Percentiles rank a stretch among this genome's conserved stretches.
These are phyloP conservation scores for Soucietia sequanensis DNA, from an alignment of 805 yeast genomes.

Conservation along the genomic window DNA sequence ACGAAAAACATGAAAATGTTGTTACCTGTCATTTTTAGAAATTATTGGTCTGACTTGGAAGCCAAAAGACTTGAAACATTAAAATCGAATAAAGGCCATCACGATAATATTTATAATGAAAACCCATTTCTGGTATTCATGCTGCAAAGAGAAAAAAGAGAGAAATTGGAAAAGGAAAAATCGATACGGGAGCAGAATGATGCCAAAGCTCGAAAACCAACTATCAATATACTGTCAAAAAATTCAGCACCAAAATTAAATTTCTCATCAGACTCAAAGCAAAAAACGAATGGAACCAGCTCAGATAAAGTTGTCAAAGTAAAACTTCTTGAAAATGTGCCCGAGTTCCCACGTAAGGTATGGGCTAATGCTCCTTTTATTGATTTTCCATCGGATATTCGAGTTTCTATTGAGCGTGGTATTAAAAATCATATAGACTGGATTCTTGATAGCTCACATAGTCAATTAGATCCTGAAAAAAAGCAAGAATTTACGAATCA, in stretches of 20 bases:
- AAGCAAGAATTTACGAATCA: conserved; percentile 1
- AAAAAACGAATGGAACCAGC: conserved; percentile 1
- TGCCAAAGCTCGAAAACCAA: conserved; percentile 48
- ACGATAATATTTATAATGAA: conserved; percentile 53
- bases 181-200: conserved; percentile 47
- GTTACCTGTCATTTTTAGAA: conserved; percentile 78
- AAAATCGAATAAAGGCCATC: conserved; percentile 45
- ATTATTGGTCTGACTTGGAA: conserved; percentile 75
- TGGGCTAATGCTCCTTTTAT: conserved; percentile 74
- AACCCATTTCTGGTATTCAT: conserved; percentile 75
- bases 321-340: conserved; percentile 2
- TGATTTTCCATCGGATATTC: conserved; percentile 61
- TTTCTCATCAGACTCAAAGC: not conserved
- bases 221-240: conserved; percentile 42
- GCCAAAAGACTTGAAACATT: conserved; percentile 50
- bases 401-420: conserved; percentile 61
- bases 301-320: too few relatives aligned
- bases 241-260: not conserved
- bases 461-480: conserved; percentile 4
- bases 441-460: conserved; percentile 27
- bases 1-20: conserved; percentile 85
- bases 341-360: conserved; percentile 48
- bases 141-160: conserved; percentile 51
- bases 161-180: conserved; percentile 45
- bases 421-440: conserved; percentile 59